These are phyloP conservation scores for Apodospora peruviana DNA, from an alignment of 495 filamentous ascomycete species.

Conservation along the genomic window DNA sequence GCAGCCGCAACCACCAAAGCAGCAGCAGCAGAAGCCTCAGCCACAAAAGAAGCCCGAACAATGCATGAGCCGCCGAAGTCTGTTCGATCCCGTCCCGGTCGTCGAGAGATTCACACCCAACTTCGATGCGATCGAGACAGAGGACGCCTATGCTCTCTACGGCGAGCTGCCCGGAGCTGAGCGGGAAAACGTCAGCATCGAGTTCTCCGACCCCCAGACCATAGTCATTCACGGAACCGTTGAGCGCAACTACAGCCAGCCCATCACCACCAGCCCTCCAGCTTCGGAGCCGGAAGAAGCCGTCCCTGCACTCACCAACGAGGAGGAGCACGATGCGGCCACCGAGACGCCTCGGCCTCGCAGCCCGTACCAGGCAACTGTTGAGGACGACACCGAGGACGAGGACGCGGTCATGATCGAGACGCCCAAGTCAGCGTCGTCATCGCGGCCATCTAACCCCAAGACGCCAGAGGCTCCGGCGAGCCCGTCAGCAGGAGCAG, in stretches of 20 bases:
- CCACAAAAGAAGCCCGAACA: too few species aligned
- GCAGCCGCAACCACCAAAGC: too few species aligned
- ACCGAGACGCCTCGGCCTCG: too few species aligned
- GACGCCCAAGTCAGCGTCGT: neutral
- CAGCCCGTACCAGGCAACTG: conserved; percentile 13
- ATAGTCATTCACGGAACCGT: conserved; percentile 64
- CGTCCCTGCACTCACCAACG: conserved; percentile 62
- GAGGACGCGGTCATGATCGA: conserved; percentile 16
- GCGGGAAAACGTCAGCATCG: conserved; percentile 70
- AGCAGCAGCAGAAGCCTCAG: too few species aligned
- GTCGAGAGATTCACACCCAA: conserved; percentile 30
- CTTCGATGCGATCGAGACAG: conserved; percentile 73
- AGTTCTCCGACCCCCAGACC: conserved; percentile 75
- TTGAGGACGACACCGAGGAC: conserved; percentile 22
- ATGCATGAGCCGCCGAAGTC: too few species aligned
- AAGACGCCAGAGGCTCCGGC: neutral
- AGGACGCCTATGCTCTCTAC: conserved; percentile 66
- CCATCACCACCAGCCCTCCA: conserved; percentile 32
- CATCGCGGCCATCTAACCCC: neutral
- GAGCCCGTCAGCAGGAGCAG: conserved; percentile 2
- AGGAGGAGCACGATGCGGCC: conserved; percentile 36
- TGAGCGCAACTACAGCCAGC: conserved; percentile 50
- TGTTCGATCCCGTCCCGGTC: too few species aligned
- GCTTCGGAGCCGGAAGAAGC: conserved; percentile 16
- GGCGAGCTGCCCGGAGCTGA: conserved; percentile 83